Base-by-base conservation (phyloP, 495 filamentous ascomycete genomes). In the Neurospora terricola region DNA sequence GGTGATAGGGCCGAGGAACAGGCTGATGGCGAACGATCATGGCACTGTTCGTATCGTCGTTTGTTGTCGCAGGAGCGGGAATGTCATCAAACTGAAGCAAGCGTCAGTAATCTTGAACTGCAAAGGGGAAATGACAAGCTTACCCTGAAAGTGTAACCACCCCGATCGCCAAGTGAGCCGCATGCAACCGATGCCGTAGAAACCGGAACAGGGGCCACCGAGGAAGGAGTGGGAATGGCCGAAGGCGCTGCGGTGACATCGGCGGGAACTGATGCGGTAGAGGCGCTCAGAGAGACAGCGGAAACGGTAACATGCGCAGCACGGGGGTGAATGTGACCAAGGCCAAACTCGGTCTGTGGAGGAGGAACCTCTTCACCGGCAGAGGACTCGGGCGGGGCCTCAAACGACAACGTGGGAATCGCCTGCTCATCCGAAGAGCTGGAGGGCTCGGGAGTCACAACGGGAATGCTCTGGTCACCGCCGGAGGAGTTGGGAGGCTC, bases 341-440 rank as follows among this genome's bases (percentile, higher is more conserved):
- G 27, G 23, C 54, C 54, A 18, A 79, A 71, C 27, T 79, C 76
- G 5, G 78, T 77, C 54, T 79, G 73, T 0, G 75, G 75, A 12
- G 74, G 74, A 16, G 75, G 72, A 34, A 73, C 27, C 14, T 66
- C 54, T 66, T 66, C 54, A 34, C 11, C 54, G 7, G 54, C 54
- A 34, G 54, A 66, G 14, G 54, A 66, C 27, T 66, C 27, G 27
- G 54, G 27, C 54, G 54, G 54, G 23, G 6, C 54, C 23, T 66
- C 54, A 34, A 66, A 66, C 30, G 54, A 66, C 54, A 66, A 66
- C 2, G 54, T 66, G 54, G 54, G 54, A 66, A 34, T 66, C 14
- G 27, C 54, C 14, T 66, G 54, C 14, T 66, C 54, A 66, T 34
- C 54, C 12, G 54, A 66, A 18, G 54, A 66, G 7, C 14, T 36